These are phyloP conservation scores for Nidula microcarpa DNA, from an alignment of 768 basidiomycete genomes.

Conservation along the genomic window DNA sequence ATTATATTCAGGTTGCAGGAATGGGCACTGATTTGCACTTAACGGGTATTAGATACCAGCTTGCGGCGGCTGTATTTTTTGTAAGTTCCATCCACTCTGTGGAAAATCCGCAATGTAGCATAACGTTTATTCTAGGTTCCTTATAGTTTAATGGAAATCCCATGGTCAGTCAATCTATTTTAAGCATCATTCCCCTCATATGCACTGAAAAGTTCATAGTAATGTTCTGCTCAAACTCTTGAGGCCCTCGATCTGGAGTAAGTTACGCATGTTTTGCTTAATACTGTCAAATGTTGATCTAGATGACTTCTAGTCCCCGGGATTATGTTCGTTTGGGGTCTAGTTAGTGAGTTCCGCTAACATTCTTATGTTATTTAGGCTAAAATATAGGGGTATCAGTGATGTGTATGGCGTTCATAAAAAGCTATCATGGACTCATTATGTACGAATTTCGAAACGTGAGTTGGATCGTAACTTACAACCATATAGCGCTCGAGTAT, in stretches of 20 bases:
- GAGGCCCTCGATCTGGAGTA: constrained; percentile 22
- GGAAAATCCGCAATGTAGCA: too few relatives aligned
- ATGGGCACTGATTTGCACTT: constrained; percentile 31
- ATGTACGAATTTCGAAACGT: constrained; percentile 13
- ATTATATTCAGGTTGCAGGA: constrained; percentile 30
- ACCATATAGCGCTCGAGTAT: constrained; percentile 18
- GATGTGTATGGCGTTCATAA: constrained; percentile 20
- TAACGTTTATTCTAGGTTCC: constrained; percentile 13
- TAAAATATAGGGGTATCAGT: constrained; percentile 6
- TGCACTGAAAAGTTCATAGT: constrained; percentile 4
- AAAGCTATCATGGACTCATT: constrained; percentile 17
- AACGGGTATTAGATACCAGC: constrained; percentile 18
- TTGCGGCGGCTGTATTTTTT: constrained; percentile 22
- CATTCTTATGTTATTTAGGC: neutral
- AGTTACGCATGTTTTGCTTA: constrained; percentile 2
- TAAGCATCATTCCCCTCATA: neutral
- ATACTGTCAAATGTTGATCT: neutral
- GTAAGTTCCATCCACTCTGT: constrained; percentile 5
- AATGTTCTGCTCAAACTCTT: constrained; percentile 19
- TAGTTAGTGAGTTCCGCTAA: constrained; percentile 14
- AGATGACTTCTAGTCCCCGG: constrained; percentile 10
- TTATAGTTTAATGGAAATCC: constrained; percentile 21
- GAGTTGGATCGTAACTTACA: constrained; percentile 18
- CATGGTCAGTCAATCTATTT: constrained; percentile 11
- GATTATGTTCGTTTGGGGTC: constrained; percentile 20